Evolutionary conservation across 2,329 filamentous ascomycete genomes (phyloP).

Genomic region (Penicillium hesseltinei): DNA sequence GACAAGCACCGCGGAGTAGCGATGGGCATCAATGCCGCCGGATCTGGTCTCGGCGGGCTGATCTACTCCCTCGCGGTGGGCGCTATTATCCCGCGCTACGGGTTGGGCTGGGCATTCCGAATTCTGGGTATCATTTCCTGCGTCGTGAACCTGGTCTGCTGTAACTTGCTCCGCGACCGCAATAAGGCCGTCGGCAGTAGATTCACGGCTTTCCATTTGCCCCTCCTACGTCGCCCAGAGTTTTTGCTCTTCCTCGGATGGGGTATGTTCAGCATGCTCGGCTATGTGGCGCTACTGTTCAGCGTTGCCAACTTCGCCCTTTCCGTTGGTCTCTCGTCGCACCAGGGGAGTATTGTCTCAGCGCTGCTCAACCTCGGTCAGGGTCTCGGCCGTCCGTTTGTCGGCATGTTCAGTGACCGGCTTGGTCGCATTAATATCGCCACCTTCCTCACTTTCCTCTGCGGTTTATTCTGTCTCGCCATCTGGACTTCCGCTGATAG

Average conservation of each 20-base stretch:
- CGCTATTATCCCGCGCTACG: slow-evolving; percentile 56
- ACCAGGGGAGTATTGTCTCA: slow-evolving; percentile 61
- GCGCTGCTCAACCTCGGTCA: slow-evolving; percentile 64
- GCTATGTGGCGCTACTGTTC: slow-evolving; percentile 64
- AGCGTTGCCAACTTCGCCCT: slow-evolving; percentile 62
- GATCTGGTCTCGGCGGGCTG: slow-evolving; percentile 59
- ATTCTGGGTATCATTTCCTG: slow-evolving; percentile 58
- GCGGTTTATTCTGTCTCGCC: slow-evolving; percentile 58
- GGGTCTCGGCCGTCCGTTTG: slow-evolving; percentile 54
- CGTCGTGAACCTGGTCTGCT: slow-evolving; percentile 52
- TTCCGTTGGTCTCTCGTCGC: slow-evolving; percentile 56
- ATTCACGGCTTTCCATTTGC: slow-evolving; percentile 53
- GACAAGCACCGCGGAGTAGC: slow-evolving; percentile 56
- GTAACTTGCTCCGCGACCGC: slow-evolving; percentile 56
- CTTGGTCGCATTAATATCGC: slow-evolving; percentile 65
- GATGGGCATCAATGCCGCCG: slow-evolving; percentile 59
- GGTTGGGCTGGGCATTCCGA: slow-evolving; percentile 61
- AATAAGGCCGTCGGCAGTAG: slow-evolving; percentile 56
- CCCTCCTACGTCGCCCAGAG: slow-evolving; percentile 54
- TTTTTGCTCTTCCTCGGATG: slow-evolving; percentile 59
- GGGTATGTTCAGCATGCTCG: slow-evolving; percentile 62
- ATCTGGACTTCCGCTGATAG: slow-evolving; percentile 61
- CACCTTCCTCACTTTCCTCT: slow-evolving; percentile 53
- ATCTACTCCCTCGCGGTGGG: slow-evolving; percentile 59
- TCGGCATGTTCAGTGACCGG: slow-evolving; percentile 62